Evolutionary conservation across 2,329 filamentous ascomycete genomes (phyloP), one percentile per base, ranked within the genome.

Genomic region (Aquanectria penicillioides): DNA sequence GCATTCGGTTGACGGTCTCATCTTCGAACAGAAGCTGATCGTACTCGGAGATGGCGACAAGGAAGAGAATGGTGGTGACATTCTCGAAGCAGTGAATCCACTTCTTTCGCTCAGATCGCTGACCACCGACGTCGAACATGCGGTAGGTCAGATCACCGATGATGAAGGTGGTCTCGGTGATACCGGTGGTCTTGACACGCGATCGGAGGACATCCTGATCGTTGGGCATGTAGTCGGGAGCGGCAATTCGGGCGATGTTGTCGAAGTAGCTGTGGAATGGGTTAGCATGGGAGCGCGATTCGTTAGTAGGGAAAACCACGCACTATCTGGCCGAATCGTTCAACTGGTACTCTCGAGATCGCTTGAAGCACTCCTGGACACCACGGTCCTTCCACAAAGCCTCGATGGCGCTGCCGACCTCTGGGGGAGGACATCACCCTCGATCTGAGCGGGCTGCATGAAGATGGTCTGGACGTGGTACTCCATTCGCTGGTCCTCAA

Each of bases 61-160:
- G 82, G 88, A 97, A 97, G 33, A 97, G 90, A 69, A 97, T 97
- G 9, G 94, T 97, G 8, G 93, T 97, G 72, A 97, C 94, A 71
- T 97, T 97, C 82, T 97, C 94, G 79, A 97, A 97, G 82, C 94
- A 97, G 82, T 97, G 94, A 70, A 97, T 97, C 94, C 94, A 97
- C 87, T 97, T 97, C 90, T 97, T 97, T 75, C 94, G 89, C 80
- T 97, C 94, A 6, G 93, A 97, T 76, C 94, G 88, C 80, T 97
- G 94, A 66, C 94, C 94, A 85, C 94, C 94, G 40, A 97, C 94
- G 73, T 97, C 94, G 79, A 97, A 97, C 94, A 97, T 97, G 68
- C 93, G 89, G 82, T 97, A 97, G 57, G 93, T 97, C 65, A 97
- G 83, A 72, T 97, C 92, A 67, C 93, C 93, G 67, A 97, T 97